A percentile compares a stretch with the other conserved stretches of the same genome.
Evolutionary conservation across 176 grass and related monocot genomes (phyloP).

Genomic region (Aegilops sharonensis): DNA sequence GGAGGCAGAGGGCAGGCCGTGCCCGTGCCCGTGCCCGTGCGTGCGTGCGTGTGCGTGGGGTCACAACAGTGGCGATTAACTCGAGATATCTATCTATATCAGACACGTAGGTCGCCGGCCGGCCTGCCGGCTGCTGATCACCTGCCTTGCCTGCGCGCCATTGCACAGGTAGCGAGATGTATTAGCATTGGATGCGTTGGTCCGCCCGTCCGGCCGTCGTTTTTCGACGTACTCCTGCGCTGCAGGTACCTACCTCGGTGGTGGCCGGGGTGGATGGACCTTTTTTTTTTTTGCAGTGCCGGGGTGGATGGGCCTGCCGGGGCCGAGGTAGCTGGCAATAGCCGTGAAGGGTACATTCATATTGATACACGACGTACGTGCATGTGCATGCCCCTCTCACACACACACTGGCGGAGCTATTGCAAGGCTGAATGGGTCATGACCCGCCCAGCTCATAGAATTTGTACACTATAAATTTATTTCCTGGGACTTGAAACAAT

Average conservation of each 20-base stretch:
- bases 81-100: neutral
- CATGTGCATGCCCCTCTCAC: neutral
- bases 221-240: slow-evolving; percentile 1
- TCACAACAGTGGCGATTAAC: slow-evolving; percentile 17
- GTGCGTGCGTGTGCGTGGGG: neutral
- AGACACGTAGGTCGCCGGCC: slow-evolving; percentile 7
- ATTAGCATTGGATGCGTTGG: neutral
- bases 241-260: neutral
- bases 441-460: too few species aligned
- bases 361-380: slow-evolving; percentile 4
- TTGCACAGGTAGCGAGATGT: neutral
- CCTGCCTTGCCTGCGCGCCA: neutral
- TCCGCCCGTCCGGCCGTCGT: slow-evolving; percentile 7
- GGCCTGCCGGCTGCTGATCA: neutral
- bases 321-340: neutral
- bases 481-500: too few species aligned
- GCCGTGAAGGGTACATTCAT: neutral
- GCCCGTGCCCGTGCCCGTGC: neutral
- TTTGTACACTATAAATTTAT: too few species aligned
- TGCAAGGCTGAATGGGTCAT: too few species aligned
- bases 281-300: neutral
- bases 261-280: neutral
- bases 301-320: neutral
- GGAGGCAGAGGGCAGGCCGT: slow-evolving; percentile 1
- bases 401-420: neutral